Evolutionary conservation across 2,329 filamentous ascomycete species (phyloP).

Genomic region (Gaeumannomyces sp.): DNA sequence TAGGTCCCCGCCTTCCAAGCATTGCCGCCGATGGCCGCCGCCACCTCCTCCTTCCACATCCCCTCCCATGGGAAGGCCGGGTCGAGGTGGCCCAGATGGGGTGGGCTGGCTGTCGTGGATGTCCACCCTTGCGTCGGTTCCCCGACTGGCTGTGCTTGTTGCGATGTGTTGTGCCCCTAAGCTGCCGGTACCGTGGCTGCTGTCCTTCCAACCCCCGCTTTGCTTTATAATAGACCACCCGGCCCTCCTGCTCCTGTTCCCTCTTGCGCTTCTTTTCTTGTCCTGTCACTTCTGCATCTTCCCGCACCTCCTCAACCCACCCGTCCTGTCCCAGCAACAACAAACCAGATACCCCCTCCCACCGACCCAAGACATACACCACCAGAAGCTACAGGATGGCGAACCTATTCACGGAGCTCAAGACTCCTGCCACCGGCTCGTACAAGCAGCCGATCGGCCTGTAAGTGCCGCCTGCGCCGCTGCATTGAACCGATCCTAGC

Average conservation of each 20-base stretch:
- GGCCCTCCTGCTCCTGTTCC: background rate
- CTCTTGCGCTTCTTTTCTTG: background rate
- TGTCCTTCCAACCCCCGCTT: background rate
- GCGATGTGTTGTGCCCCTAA: too few relatives aligned
- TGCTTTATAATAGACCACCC: background rate
- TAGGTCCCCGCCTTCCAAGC: background rate
- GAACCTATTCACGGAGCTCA: constrained; percentile 45
- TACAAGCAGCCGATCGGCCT: constrained; percentile 56
- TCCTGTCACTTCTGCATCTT: background rate
- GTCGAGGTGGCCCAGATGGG: background rate
- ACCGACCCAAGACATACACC: background rate
- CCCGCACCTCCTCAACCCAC: background rate
- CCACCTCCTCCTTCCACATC: background rate
- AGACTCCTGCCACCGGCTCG: constrained; percentile 58
- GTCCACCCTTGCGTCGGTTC: background rate
- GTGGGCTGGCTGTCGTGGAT: background rate
- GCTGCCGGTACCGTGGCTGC: background rate
- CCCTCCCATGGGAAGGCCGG: background rate
- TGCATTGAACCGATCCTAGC: background rate
- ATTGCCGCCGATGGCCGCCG: background rate
- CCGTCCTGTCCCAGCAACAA: background rate
- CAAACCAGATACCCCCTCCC: background rate
- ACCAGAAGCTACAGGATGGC: constrained; percentile 22
- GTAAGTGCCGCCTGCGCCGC: constrained; percentile 33
- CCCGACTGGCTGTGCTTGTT: background rate